Base-by-base conservation (phyloP, 352 stramenopile genomes). In the Phytophthora sansomeana region DNA sequence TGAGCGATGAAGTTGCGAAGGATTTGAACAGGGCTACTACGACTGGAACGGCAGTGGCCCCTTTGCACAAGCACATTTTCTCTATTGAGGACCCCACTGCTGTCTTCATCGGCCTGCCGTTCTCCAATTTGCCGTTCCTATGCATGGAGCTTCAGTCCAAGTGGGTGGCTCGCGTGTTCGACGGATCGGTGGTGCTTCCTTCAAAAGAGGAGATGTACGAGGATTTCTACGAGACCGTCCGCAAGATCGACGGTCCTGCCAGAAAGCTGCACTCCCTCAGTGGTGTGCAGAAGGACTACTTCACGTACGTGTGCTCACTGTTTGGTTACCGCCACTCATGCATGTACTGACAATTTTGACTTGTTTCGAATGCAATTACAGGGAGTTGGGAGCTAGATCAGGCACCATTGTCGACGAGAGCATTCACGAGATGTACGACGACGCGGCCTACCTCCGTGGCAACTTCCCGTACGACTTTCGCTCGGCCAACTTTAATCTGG, bases 101-200 rank as follows among this genome's bases (percentile, higher is more conserved):
- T 8, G 84, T 71, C 26, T 91, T 92, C 53, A 73, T 92, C 17
- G 84, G 84, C 13, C 47, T 92, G 9, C 80, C 77, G 5, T 90
- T 90, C 56, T 81, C 77, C 58, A 90, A 90, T 39, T 60, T 92
- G 30, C 84, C 81, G 38, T 92, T 92, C 57, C 51, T 83, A 9
- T 91, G 74, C 42, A 91, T 92, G 57, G 84, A 92, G 59, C 56
- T 91, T 17, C 84, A 92, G 52, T 71, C 72, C 41, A 86, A 83
- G 52, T 92, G 81, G 84, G 64, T 79, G 6, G 74, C 78, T 3
- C 59, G 53, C 7, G 81, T 92, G 26, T 90, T 88, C 61, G 35
- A 63, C 17, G 77, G 75, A 0, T 56, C 44, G 0, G 41, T 49
- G 6, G 0, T 38, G n/a, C 68, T 92, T n/a, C 78, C 84, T 10